phyloP scores from a whole-genome alignment of 1,284 basidiomycete species.

The Puccinia coronata region DNA sequence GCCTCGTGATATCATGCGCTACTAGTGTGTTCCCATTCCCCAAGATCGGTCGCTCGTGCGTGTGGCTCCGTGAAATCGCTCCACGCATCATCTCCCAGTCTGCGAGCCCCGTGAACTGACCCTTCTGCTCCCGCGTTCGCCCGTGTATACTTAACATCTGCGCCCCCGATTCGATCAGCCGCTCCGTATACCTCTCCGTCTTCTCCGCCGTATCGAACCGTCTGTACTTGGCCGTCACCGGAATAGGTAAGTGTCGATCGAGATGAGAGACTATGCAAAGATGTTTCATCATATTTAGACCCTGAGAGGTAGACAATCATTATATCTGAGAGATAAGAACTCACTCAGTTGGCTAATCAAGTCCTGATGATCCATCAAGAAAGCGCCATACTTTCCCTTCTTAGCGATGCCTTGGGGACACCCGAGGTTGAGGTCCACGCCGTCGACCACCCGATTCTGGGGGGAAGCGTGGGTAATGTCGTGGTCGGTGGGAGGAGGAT shows the following conservation, averaged over 20 bases:
- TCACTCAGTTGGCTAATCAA: constrained; percentile 75
- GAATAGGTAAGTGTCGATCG: constrained; percentile 78
- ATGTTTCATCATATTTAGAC: no score
- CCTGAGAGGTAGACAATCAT: no score
- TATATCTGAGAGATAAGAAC: neutral
- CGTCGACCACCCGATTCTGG: constrained; percentile 70
- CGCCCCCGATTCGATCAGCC: constrained; percentile 91
- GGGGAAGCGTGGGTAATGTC: neutral
- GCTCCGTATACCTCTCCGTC: constrained; percentile 87
- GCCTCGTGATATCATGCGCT: constrained; percentile 74
- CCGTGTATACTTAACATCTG: constrained; percentile 95
- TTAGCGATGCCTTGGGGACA: constrained; percentile 95
- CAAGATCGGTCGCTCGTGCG: constrained; percentile 72
- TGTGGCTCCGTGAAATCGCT: neutral
- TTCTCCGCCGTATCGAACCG: constrained; percentile 82
- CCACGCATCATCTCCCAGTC: constrained; percentile 63
- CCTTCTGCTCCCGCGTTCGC: constrained; percentile 84
- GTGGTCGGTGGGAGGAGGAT: constrained; percentile 58
- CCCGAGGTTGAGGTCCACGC: constrained; percentile 90
- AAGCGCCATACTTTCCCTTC: constrained; percentile 82
- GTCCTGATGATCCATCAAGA: constrained; percentile 92
- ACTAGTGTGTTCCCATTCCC: constrained; percentile 96
- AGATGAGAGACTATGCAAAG: constrained; percentile 80
- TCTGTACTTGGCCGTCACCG: constrained; percentile 94
- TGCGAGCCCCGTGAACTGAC: constrained; percentile 73